These are phyloP conservation scores for Encephalitozoon cuniculi DNA, from an alignment of 371 early-diverging fungal genomes.

Conservation along the genomic window DNA sequence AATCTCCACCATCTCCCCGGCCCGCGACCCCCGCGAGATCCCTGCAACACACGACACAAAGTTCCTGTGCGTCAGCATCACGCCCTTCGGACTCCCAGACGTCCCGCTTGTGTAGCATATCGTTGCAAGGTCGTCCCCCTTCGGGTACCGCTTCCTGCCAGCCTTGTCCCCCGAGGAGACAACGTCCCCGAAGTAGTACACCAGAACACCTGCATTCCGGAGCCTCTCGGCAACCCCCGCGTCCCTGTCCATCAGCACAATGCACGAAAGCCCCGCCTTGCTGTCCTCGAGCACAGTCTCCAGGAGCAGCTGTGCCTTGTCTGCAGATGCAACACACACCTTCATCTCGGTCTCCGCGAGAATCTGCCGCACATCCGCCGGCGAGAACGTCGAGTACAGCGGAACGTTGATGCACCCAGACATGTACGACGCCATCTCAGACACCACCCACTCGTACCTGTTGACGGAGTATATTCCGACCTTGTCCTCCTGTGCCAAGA, in stretches of 20 bases:
- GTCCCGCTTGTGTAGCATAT: conserved; percentile 92
- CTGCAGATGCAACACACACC: conserved; percentile 68
- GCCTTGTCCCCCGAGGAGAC: conserved; percentile 5
- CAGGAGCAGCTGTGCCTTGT: conserved; percentile 65
- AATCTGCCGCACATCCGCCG: conserved; percentile 69
- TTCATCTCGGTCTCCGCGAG: conserved; percentile 69
- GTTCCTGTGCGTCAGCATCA: conserved; percentile 62
- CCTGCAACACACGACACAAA: conserved; percentile 78
- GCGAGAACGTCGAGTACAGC: conserved; percentile 86
- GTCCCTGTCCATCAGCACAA: conserved; percentile 53
- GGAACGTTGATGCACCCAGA: conserved; percentile 63
- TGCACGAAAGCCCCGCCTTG: conserved; percentile 29
- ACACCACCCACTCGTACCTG: conserved; percentile 77
- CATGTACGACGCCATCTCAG: conserved; percentile 63
- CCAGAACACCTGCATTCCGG: conserved; percentile 29
- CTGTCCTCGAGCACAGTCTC: conserved; percentile 35
- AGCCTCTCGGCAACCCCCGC: background rate
- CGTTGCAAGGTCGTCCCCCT: conserved; percentile 69
- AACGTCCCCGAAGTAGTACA: conserved; percentile 54
- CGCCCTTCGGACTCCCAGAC: conserved; percentile 71
- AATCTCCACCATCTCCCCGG: conserved; percentile 13
- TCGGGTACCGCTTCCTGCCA: background rate
- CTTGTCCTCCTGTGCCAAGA: conserved; percentile 25
- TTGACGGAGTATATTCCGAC: conserved; percentile 73
- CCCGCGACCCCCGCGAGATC: conserved; percentile 17